Conservation (phyloP, 495 filamentous ascomycete species). For the Penicillium flavigenum region DNA sequence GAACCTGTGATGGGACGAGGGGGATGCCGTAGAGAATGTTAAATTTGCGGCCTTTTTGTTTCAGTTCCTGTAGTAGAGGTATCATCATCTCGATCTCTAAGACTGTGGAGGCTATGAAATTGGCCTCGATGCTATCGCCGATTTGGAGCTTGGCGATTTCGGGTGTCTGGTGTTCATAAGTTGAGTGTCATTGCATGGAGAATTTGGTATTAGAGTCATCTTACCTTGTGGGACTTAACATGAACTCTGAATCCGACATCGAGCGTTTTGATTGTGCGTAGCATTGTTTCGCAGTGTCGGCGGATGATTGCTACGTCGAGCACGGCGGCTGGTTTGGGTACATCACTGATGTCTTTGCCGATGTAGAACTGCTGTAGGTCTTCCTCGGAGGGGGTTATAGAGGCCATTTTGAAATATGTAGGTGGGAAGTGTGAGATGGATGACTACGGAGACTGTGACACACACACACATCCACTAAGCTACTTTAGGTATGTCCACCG, state of each 20-base stretch:
- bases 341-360: conserved; percentile 58
- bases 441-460: too few relatives aligned
- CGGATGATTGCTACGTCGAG: conserved; percentile 67
- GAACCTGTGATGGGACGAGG: conserved; percentile 58
- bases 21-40: conserved; percentile 81
- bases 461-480: too few relatives aligned
- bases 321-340: conserved; percentile 66
- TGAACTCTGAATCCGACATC: conserved; percentile 73
- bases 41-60: conserved; percentile 47
- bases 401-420: conserved; percentile 10
- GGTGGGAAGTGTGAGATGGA: not conserved
- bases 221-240: conserved; percentile 84
- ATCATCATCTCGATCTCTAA: conserved; percentile 70
- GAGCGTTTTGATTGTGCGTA: conserved; percentile 57
- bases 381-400: conserved; percentile 22
- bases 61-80: conserved; percentile 60
- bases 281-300: conserved; percentile 73
- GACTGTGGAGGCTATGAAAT: conserved; percentile 76
- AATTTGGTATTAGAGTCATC: not conserved
- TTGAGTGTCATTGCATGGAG: not conserved
- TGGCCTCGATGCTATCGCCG: conserved; percentile 53
- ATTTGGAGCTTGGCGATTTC: conserved; percentile 76
- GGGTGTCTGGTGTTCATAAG: conserved; percentile 52
- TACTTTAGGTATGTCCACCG: too few relatives aligned
- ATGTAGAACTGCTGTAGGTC: conserved; percentile 50